These are phyloP conservation scores for Lumnitzera racemosa DNA, from an alignment of 345 rosid genomes.

Conservation along the genomic window DNA sequence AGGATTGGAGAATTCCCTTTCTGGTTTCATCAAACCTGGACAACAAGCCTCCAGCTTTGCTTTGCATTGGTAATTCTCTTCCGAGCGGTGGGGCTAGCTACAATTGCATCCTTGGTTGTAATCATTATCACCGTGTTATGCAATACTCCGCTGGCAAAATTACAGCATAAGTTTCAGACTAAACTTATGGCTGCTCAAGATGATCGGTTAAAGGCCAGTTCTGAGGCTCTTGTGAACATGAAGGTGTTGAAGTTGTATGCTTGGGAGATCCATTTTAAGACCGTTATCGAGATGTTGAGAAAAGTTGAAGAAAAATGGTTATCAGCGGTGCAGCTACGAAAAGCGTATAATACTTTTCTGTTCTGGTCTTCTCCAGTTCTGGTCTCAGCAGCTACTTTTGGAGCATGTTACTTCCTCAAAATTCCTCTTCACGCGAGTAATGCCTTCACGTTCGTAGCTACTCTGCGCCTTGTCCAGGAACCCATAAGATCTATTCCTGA, in stretches of 20 bases:
- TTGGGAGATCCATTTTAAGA: constrained; percentile 88
- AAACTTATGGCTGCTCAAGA: constrained; percentile 80
- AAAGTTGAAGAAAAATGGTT: constrained; percentile 55
- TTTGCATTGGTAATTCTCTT: constrained; percentile 66
- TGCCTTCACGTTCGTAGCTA: constrained; percentile 91
- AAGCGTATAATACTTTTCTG: constrained; percentile 56
- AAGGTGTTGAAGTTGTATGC: constrained; percentile 89
- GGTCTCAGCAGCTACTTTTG: constrained; percentile 83
- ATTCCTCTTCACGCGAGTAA: constrained; percentile 77
- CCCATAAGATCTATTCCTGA: constrained; percentile 79
- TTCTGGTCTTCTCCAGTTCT: constrained; percentile 90
- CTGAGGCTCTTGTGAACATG: constrained; percentile 86
- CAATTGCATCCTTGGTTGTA: constrained; percentile 67
- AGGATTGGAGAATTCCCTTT: constrained; percentile 91
- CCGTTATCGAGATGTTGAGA: constrained; percentile 66
- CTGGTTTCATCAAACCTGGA: constrained; percentile 97
- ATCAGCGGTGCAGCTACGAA: constrained; percentile 72
- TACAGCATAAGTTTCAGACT: constrained; percentile 79
- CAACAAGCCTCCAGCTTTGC: constrained; percentile 77
- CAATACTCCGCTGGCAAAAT: constrained; percentile 86
- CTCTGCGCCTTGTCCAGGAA: constrained; percentile 84
- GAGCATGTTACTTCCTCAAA: constrained; percentile 70
- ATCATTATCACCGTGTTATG: constrained; percentile 70
- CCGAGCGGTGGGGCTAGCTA: constrained; percentile 80
- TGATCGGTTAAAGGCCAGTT: constrained; percentile 66